A percentile compares a stretch with the other conserved stretches of the same genome.
These are phyloP conservation scores for Candida sp. DNA, from an alignment of 1,139 yeast genomes.

Conservation along the genomic window DNA sequence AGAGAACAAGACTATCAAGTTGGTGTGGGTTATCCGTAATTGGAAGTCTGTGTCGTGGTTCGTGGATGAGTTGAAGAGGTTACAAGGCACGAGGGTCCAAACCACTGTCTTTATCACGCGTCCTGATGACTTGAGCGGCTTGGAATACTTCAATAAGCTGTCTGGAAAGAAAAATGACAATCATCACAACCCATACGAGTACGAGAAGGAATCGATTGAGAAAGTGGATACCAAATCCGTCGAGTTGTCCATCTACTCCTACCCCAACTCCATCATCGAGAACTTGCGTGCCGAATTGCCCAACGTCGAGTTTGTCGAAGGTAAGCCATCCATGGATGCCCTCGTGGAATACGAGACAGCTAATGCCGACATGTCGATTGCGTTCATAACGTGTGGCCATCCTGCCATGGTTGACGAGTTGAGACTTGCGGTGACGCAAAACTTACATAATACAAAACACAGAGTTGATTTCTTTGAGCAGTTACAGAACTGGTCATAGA, in stretches of 20 bases:
- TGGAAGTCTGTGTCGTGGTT: constrained; percentile 47
- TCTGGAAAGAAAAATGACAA: neutral
- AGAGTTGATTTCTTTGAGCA: constrained; percentile 33
- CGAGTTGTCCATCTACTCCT: constrained; percentile 7
- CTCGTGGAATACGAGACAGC: constrained; percentile 24
- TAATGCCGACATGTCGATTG: constrained; percentile 29
- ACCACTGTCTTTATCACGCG: constrained; percentile 34
- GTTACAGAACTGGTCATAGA: constrained; percentile 27
- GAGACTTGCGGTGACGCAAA: constrained; percentile 25
- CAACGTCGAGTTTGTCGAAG: constrained; percentile 27
- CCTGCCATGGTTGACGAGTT: constrained; percentile 40
- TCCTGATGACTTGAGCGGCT: constrained; percentile 19
- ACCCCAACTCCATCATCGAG: constrained; percentile 6
- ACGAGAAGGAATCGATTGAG: constrained; percentile 5
- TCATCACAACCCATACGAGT: neutral
- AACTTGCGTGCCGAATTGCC: constrained; percentile 16
- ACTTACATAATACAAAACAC: constrained; percentile 21
- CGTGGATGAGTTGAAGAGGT: constrained; percentile 25
- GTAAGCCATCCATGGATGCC: constrained; percentile 31
- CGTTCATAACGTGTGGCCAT: constrained; percentile 42
- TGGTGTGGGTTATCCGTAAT: constrained; percentile 42
- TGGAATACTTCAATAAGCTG: constrained; percentile 1
- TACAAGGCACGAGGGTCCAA: constrained; percentile 26
- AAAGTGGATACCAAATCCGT: constrained; percentile 19
- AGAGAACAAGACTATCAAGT: constrained; percentile 25